Evolutionary conservation across 306 rosid genomes (phyloP).

Genomic region (Boehmeria nivea): DNA sequence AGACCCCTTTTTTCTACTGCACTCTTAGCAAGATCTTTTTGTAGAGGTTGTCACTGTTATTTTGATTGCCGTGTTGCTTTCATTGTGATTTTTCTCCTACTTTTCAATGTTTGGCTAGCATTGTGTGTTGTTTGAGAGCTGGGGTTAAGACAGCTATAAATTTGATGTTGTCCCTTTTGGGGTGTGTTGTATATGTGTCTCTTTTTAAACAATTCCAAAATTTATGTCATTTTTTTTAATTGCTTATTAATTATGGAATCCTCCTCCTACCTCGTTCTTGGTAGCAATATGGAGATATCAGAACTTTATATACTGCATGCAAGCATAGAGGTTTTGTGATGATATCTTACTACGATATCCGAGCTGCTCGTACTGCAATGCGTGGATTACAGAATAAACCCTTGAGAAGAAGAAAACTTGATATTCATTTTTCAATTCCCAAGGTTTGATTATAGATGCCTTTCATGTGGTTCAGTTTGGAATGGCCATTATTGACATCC

Average conservation of each 20-base stretch:
- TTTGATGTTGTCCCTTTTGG: too few species aligned
- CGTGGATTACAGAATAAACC: conserved; percentile 89
- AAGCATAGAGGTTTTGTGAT: conserved; percentile 95
- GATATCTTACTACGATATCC: conserved; percentile 93
- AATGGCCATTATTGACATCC: conserved; percentile 3
- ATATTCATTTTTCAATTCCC: conserved; percentile 95
- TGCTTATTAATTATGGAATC: conserved; percentile 18
- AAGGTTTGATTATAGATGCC: conserved; percentile 50
- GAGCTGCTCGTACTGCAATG: conserved; percentile 93
- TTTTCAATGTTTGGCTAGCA: too few species aligned
- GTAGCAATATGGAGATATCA: conserved; percentile 90
- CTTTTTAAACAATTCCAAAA: not conserved
- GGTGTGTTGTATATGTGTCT: not conserved
- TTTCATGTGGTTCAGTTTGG: conserved; percentile 7
- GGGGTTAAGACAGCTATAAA: too few species aligned
- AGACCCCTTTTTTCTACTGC: too few species aligned
- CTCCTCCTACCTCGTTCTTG: conserved; percentile 17
- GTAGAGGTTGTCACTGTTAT: too few species aligned
- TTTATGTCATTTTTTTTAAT: conserved; percentile 5
- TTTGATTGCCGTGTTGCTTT: too few species aligned
- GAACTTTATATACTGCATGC: conserved; percentile 92
- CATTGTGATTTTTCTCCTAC: too few species aligned
- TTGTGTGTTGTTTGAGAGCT: too few species aligned
- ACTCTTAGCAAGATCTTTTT: too few species aligned
- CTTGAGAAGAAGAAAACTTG: conserved; percentile 86